A percentile compares a stretch with the other conserved stretches of the same genome.
Conservation (phyloP, 495 filamentous ascomycete genomes). For the Podospora anserina region DNA sequence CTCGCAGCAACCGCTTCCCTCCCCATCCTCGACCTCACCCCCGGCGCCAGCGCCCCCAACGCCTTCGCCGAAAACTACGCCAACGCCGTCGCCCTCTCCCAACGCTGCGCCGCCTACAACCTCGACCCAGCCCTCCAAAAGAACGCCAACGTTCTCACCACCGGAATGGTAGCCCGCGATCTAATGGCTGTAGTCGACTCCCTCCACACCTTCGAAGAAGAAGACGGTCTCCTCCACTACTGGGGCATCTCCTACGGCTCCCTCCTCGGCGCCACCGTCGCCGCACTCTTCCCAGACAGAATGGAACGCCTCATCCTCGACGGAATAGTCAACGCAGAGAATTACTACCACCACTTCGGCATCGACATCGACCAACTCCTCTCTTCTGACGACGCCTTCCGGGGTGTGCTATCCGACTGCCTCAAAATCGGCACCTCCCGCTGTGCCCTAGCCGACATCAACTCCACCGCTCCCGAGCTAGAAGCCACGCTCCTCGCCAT, state of each 20-base stretch:
- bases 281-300: constrained; percentile 40
- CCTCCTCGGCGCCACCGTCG: constrained; percentile 50
- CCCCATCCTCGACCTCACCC: background rate
- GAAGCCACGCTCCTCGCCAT: background rate
- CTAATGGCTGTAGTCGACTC: constrained; percentile 45
- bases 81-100: constrained; percentile 5
- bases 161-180: constrained; percentile 41
- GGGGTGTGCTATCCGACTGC: constrained; percentile 4
- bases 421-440: background rate
- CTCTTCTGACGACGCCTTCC: constrained; percentile 12
- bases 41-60: background rate
- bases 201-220: constrained; percentile 21
- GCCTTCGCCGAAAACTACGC: background rate
- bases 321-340: constrained; percentile 34
- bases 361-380: constrained; percentile 12
- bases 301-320: constrained; percentile 37
- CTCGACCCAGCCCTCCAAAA: constrained; percentile 13
- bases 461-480: constrained; percentile 1
- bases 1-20: background rate
- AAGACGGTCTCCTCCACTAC: constrained; percentile 46
- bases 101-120: constrained; percentile 16
- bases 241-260: constrained; percentile 60
- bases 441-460: constrained; percentile 7
- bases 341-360: constrained; percentile 29
- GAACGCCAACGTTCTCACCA: constrained; percentile 34